phyloP scores from a whole-genome alignment of 768 basidiomycete species.

The Hortiboletus flavorubellus region DNA sequence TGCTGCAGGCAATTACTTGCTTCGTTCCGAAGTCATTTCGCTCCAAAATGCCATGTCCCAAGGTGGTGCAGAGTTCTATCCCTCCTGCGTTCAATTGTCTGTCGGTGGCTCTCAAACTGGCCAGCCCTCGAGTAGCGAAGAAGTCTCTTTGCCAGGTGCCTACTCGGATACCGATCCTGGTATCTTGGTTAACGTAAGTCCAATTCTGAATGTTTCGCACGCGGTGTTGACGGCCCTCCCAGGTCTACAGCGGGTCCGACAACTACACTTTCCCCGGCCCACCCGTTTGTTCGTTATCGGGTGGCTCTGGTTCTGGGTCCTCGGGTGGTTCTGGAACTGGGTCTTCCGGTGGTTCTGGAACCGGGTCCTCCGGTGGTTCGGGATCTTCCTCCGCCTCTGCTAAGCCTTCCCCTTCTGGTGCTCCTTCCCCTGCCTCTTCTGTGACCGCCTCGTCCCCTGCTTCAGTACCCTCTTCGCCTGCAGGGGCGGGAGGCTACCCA shows the following conservation, averaged over 20 bases:
- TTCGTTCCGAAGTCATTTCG: constrained; percentile 74
- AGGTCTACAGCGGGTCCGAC: constrained; percentile 26
- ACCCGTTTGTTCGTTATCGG: constrained; percentile 37
- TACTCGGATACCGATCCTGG: constrained; percentile 69
- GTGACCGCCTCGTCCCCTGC: neutral
- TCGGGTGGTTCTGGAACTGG: neutral
- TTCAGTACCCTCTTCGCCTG: neutral
- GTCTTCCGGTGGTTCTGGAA: constrained; percentile 3
- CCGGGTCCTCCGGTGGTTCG: constrained; percentile 5
- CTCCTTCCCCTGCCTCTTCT: neutral
- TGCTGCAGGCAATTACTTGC: constrained; percentile 64
- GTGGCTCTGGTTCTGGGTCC: constrained; percentile 9
- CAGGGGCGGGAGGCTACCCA: neutral
- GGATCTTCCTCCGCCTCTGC: neutral
- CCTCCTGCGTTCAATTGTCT: constrained; percentile 24
- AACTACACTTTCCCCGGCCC: constrained; percentile 54
- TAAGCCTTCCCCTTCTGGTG: neutral
- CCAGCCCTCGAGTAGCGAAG: constrained; percentile 24
- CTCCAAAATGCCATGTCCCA: constrained; percentile 55
- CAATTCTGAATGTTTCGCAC: neutral
- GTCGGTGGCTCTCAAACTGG: constrained; percentile 29
- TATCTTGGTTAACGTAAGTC: constrained; percentile 48
- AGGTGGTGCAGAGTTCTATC: constrained; percentile 51
- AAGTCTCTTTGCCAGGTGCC: constrained; percentile 65
- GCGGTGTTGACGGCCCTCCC: neutral